phyloP scores from a whole-genome alignment of 192 early-diverging fungal genomes.

The Spinellus fusiger region DNA sequence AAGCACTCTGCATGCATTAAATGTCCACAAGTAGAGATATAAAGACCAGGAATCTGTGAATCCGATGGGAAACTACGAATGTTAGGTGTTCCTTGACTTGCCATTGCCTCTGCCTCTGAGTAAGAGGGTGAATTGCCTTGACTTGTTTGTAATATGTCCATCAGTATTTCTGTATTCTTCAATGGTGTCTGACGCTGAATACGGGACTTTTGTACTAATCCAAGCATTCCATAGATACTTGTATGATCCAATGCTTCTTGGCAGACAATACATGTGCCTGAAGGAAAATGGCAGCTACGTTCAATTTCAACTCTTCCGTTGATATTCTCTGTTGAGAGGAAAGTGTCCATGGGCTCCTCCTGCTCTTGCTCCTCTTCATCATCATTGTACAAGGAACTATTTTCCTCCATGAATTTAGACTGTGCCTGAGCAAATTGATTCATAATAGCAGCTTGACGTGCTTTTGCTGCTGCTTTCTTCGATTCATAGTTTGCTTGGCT shows the following conservation, averaged over 20 bases:
- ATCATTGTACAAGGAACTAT: constrained; percentile 55
- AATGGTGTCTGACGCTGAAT: constrained; percentile 68
- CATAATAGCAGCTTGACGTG: constrained; percentile 86
- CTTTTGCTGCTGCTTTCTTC: constrained; percentile 75
- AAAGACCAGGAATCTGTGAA: constrained; percentile 62
- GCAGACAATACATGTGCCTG: constrained; percentile 92
- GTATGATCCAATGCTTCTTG: constrained; percentile 75
- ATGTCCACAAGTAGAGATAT: constrained; percentile 89
- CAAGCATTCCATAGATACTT: constrained; percentile 72
- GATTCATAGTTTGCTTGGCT: constrained; percentile 60
- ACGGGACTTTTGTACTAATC: constrained; percentile 74
- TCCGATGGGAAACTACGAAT: constrained; percentile 58
- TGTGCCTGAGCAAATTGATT: constrained; percentile 84
- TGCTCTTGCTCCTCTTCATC: constrained; percentile 52
- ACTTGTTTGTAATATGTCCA: constrained; percentile 25
- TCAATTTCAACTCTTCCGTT: constrained; percentile 30
- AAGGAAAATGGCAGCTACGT: constrained; percentile 59
- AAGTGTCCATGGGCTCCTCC: not conserved
- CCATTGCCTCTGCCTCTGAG: not conserved
- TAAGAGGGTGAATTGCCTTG: not conserved
- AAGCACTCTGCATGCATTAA: constrained; percentile 94
- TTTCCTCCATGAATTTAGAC: constrained; percentile 75
- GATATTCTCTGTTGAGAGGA: constrained; percentile 7
- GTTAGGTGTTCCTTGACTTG: not conserved
- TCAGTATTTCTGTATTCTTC: constrained; percentile 49